A percentile compares a stretch with the other conserved stretches of the same genome.
phyloP scores from a whole-genome alignment of 2,329 filamentous ascomycete species.

The Aspergillus piperis region DNA sequence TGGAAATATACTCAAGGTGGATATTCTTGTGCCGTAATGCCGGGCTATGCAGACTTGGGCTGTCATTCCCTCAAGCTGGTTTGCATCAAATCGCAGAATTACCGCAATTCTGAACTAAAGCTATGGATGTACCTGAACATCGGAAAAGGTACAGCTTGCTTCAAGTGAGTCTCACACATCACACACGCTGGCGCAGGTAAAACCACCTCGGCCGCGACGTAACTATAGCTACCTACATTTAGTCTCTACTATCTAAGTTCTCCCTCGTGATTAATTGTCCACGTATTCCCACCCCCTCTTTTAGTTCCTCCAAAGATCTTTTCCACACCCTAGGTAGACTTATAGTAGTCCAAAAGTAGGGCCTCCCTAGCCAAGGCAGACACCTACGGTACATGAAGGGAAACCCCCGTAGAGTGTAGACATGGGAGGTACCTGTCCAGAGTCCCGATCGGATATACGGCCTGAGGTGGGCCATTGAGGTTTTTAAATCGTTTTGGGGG shows the following conservation, averaged over 20 bases:
- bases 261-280: not conserved
- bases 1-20: not conserved
- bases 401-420: too few relatives aligned
- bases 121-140: not conserved
- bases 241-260: slow-evolving; percentile 11
- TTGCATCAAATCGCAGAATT: not conserved
- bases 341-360: not conserved
- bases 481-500: not conserved
- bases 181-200: too few relatives aligned
- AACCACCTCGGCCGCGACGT: not conserved
- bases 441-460: slow-evolving; percentile 7
- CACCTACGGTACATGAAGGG: not conserved
- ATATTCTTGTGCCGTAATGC: slow-evolving; percentile 13
- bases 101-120: not conserved
- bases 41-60: slow-evolving; percentile 8
- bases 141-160: not conserved
- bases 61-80: slow-evolving; percentile 1
- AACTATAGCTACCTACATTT: not conserved
- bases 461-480: slow-evolving; percentile 4
- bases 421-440: not conserved
- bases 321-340: not conserved
- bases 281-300: not conserved
- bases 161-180: too few relatives aligned
- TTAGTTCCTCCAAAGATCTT: not conserved
- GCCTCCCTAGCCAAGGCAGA: not conserved